Evolutionary conservation across 345 rosid species (phyloP).

Genomic region (Ricinus communis): DNA sequence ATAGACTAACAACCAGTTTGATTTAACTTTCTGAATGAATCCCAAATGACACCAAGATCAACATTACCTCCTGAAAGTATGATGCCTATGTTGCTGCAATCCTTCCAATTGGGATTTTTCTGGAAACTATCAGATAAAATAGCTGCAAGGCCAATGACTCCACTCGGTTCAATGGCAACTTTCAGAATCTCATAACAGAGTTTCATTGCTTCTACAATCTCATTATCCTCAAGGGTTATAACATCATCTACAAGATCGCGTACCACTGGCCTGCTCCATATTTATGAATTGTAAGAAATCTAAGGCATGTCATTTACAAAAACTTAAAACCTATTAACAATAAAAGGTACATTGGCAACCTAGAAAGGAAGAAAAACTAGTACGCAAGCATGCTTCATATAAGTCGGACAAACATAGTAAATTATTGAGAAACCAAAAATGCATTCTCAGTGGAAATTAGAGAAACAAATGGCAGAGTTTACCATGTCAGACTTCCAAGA

Average conservation of each 20-base stretch:
- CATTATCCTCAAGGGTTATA: conserved; percentile 60
- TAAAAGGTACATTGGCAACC: neutral
- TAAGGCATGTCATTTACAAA: neutral
- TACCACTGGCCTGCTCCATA: conserved; percentile 64
- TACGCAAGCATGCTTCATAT: neutral
- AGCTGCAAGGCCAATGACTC: conserved; percentile 94
- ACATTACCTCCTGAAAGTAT: conserved; percentile 80
- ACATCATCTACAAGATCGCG: conserved; percentile 76
- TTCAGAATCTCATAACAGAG: conserved; percentile 83
- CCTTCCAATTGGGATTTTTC: conserved; percentile 52
- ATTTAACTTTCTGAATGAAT: conserved; percentile 42
- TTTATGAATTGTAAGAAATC: conserved; percentile 5
- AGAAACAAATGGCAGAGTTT: conserved; percentile 19
- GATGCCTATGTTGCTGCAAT: conserved; percentile 61
- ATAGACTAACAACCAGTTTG: too few relatives aligned
- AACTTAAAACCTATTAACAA: neutral
- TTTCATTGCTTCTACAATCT: conserved; percentile 78
- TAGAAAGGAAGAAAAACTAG: neutral
- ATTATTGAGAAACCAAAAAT: neutral
- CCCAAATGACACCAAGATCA: conserved; percentile 66
- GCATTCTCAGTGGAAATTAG: conserved; percentile 6
- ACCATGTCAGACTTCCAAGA: conserved; percentile 87
- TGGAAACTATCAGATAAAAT: conserved; percentile 62
- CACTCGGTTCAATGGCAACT: conserved; percentile 86
- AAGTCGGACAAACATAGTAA: neutral